Evolutionary conservation across 306 rosid species (phyloP), one percentile per base, ranked within the genome.

Genomic region (Senna siamea): DNA sequence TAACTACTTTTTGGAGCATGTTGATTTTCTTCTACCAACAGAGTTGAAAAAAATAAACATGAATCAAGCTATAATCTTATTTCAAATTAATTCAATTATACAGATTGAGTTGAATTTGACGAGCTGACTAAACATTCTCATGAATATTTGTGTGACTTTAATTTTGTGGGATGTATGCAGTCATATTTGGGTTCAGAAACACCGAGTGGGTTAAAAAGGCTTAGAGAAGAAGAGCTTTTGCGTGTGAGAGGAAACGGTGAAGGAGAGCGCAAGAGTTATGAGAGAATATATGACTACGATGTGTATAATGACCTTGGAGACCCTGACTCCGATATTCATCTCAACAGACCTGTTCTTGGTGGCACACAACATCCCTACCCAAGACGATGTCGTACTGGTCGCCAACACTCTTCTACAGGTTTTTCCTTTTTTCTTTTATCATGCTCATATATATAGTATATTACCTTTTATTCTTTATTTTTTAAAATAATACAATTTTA

Each of bases 241-340:
- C 28, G 0, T 9, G 11, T 89, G 23, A 76, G 86, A 77, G 97
- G 97, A 4, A 69, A 85, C 22, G 95, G 95, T 0, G 50, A 82
- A 79, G 97, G 89, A 40, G 87, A 89, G 20, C 69, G 88, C 4
- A 85, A 85, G 19, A 75, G 74, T 5, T 12, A 14, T 0, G 92
- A 91, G 2, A 89, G 91, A 74, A 84, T 87, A 32, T 91, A 91
- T 40, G 97, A 91, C 26, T 91, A 91, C 69, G 95, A 85, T 78
- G 73, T 85, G 0, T 91, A 91, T 67, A 85, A 89, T 20, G 97
- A 91, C 23, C 80, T 89, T 53, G 97, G 95, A 0, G 66, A 89
- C 30, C 97, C 97, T 43, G 91, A 80, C n/a, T n/a, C 52, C 13
- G 41, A 54, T 4, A 10, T 15, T 52, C 48, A 66, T 1, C 83